phyloP scores from a whole-genome alignment of 2,329 filamentous ascomycete genomes.

The Neophaeococcomyces aloes region DNA sequence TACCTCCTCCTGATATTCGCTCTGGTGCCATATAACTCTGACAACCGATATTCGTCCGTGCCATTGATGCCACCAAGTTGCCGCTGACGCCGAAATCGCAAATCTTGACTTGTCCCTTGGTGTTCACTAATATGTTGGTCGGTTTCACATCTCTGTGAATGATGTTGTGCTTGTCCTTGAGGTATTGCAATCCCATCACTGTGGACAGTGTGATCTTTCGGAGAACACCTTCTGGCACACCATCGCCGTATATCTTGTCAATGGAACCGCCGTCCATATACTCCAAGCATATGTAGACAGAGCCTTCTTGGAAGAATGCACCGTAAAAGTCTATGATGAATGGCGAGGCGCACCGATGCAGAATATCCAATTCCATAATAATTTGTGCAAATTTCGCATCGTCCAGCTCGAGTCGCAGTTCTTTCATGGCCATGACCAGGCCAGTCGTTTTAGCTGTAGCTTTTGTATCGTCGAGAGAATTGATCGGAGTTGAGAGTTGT shows the following conservation, averaged over 20 bases:
- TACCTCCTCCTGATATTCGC: slow-evolving; percentile 76
- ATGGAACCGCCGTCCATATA: slow-evolving; percentile 98
- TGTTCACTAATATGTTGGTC: slow-evolving; percentile 94
- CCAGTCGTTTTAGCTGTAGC: slow-evolving; percentile 46
- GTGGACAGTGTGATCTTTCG: slow-evolving; percentile 85
- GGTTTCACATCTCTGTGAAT: slow-evolving; percentile 98
- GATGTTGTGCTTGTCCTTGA: slow-evolving; percentile 98
- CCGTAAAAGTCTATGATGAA: slow-evolving; percentile 99
- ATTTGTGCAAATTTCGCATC: slow-evolving; percentile 96
- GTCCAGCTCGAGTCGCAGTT: slow-evolving; percentile 88
- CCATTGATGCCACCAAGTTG: slow-evolving; percentile 92
- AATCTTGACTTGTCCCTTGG: slow-evolving; percentile 84
- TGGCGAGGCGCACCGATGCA: slow-evolving; percentile 87
- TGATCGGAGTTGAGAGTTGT: slow-evolving; percentile 20
- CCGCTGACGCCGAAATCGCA: slow-evolving; percentile 97
- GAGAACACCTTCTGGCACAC: slow-evolving; percentile 78
- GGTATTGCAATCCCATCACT: slow-evolving; percentile 76
- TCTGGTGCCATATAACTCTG: slow-evolving; percentile 99
- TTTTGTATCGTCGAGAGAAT: slow-evolving; percentile 20
- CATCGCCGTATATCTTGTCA: slow-evolving; percentile 86
- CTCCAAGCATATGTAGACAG: slow-evolving; percentile 98
- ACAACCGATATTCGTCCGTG: slow-evolving; percentile 96
- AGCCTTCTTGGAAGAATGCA: slow-evolving; percentile 96
- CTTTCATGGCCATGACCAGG: slow-evolving; percentile 97
- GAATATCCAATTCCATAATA: slow-evolving; percentile 91